These are phyloP conservation scores for Sclerotinia trifoliorum DNA, from an alignment of 2,329 filamentous ascomycete species.

Conservation along the genomic window DNA sequence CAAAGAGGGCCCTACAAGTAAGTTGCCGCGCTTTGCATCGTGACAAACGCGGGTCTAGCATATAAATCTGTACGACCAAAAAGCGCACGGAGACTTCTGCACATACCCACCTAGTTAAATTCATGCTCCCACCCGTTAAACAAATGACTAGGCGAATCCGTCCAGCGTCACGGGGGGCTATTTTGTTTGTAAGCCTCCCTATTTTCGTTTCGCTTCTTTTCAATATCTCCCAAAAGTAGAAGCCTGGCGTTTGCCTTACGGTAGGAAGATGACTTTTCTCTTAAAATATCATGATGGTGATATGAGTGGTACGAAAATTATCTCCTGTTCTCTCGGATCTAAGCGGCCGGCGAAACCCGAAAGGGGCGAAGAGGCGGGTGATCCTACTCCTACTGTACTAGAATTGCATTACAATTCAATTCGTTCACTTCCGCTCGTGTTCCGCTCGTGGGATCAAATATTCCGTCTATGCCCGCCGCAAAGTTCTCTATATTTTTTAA, in stretches of 20 bases:
- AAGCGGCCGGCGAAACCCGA: neutral
- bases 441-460: neutral
- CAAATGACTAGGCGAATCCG: neutral
- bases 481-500: neutral
- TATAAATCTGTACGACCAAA: neutral
- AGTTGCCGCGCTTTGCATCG: neutral
- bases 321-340: neutral
- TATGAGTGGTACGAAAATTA: slow-evolving; percentile 7
- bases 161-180: neutral
- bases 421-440: neutral
- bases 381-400: neutral
- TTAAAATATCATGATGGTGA: neutral
- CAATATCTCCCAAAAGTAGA: neutral
- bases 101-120: neutral
- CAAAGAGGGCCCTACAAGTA: neutral
- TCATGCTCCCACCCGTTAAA: neutral
- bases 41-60: neutral
- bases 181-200: neutral
- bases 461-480: neutral
- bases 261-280: neutral
- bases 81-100: neutral
- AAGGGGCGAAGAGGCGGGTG: neutral
- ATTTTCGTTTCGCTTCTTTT: neutral
- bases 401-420: neutral
- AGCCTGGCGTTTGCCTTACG: neutral